A percentile compares a stretch with the other conserved stretches of the same genome.
These are phyloP conservation scores for Polytolypa hystricis DNA, from an alignment of 2,329 filamentous ascomycete species.

Conservation along the genomic window DNA sequence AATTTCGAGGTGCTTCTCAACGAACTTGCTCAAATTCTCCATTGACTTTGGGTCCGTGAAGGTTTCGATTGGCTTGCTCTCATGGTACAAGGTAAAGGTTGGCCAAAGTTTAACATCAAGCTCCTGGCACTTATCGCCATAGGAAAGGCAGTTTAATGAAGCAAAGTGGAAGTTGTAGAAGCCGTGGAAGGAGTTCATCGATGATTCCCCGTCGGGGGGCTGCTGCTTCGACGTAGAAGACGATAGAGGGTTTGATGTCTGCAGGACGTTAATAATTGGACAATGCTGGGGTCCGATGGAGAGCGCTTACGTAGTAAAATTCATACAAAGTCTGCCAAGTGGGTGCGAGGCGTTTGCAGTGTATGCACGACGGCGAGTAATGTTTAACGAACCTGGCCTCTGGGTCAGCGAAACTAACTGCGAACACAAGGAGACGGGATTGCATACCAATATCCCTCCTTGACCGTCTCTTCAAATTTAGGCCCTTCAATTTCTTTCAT, in stretches of 20 bases:
- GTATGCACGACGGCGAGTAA: constrained; percentile 46
- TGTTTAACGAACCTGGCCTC: constrained; percentile 40
- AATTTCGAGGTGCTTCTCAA: constrained; percentile 67
- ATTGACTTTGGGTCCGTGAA: constrained; percentile 60
- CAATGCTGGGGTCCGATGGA: not conserved
- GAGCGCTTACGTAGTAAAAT: constrained; percentile 54
- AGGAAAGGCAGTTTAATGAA: constrained; percentile 73
- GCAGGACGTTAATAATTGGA: constrained; percentile 18
- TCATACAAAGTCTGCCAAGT: constrained; percentile 89
- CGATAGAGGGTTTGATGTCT: constrained; percentile 65
- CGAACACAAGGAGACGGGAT: constrained; percentile 1
- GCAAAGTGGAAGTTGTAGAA: constrained; percentile 88
- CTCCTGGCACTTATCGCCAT: constrained; percentile 62
- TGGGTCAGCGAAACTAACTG: constrained; percentile 2
- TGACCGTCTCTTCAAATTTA: constrained; percentile 37
- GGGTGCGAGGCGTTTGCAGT: constrained; percentile 71
- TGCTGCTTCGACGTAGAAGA: constrained; percentile 36
- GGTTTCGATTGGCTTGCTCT: constrained; percentile 56
- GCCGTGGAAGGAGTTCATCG: constrained; percentile 58
- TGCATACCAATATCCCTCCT: constrained; percentile 42
- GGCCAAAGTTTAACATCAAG: constrained; percentile 62
- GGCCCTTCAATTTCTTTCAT: constrained; percentile 39
- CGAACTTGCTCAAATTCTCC: constrained; percentile 51
- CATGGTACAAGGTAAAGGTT: constrained; percentile 66
- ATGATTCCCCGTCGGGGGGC: constrained; percentile 38